Evolutionary conservation across 1,139 yeast species (phyloP), one percentile per base, ranked within the genome.

Genomic region (Yamadazyma epiphylla): DNA sequence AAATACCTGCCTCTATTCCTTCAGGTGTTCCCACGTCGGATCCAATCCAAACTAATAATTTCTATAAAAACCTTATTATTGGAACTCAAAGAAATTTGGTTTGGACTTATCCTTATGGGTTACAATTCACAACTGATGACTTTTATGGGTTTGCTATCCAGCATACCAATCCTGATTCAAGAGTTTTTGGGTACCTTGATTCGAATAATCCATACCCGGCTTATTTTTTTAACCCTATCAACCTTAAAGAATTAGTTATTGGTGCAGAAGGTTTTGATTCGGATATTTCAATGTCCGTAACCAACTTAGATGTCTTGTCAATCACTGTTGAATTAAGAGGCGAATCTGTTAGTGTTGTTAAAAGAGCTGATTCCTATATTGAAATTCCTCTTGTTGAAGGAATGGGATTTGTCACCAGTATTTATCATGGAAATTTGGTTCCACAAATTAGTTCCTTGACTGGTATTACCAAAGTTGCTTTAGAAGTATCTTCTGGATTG

Each of bases 71-170:
- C 55, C 58, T 86, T 51, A 59, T 85, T 37, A 68, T 87, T 15
- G 91, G 70, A 1, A 58, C 60, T 25, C 89, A 83, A 48, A 70
- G 72, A 6, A 58, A 74, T 31, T 80, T 64, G 42, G 72, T 80
- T 4, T 86, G 85, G 80, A 74, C 94, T 1, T 87, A 80, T 46
- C 96, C 96, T 2, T 87, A 84, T 49, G 77, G 86, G 2, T 56
- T 86, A 22, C 84, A 86, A 80, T 77, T 72, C 67, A 45, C 45
- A 16, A 63, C 61, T 6, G 36, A 45, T 16, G 54, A 45, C 28
- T 56, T 57, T 42, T 66, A 63, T 46, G 89, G 89, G 4, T 59
- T 87, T 28, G 94, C 81, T 3, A 66, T 85, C 8, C 75, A 84
- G 26, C 88, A 85, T 44, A 71, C 79, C 4, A 58, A 67, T 9